Base-by-base conservation (phyloP, 2,329 filamentous ascomycete species). In the Trematosphaeria pertusa region DNA sequence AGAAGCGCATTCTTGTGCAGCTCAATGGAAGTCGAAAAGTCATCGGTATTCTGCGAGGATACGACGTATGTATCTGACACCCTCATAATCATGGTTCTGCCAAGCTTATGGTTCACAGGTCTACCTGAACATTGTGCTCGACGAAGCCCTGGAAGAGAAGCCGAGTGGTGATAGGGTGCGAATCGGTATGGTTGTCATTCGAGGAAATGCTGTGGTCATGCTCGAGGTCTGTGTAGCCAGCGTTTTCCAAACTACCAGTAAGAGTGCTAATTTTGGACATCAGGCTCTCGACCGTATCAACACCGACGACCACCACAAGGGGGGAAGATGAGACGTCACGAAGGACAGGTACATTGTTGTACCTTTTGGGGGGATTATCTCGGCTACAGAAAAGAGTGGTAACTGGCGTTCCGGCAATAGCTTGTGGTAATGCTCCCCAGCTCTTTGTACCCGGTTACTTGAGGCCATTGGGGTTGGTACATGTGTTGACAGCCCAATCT, bases 201-300 rank as follows among this genome's bases (percentile, higher is more conserved):
- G 95, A 62, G 94, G 94, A 56, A 99, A 99, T 77, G 96, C 93
- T 2, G 92, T 99, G 19, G 92, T 99, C 45, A 97, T 99, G 93
- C 84, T 99, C 45, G 95, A 99, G 76, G 90, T 59, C 48, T 19
- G 52, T 21, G n/a, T n/a, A 22, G 9, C 15, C 14, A 17, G 32
- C 28, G n/a, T 31, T 11, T 26, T 9, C n/a, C 10, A 7, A 45
- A 14, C 22, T 17, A 22, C 30, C 12, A 17, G 14, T 37, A 30
- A 15, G 14, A 36, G 8, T 28, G 37, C 55, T 64, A 19, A 64
- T 41, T 20, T 18, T 3, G 31, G 17, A 8, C 11, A 19, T 18
- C 26, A 69, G 59, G 68, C 68, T 2, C 59, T 71, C n/a, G 68
- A 71, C 45, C 67, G 68, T 15, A 71, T 71, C 59, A 67, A 66